These are phyloP conservation scores for Eremothecium sinecaudum DNA, from an alignment of 1,139 yeast species.

Conservation along the genomic window DNA sequence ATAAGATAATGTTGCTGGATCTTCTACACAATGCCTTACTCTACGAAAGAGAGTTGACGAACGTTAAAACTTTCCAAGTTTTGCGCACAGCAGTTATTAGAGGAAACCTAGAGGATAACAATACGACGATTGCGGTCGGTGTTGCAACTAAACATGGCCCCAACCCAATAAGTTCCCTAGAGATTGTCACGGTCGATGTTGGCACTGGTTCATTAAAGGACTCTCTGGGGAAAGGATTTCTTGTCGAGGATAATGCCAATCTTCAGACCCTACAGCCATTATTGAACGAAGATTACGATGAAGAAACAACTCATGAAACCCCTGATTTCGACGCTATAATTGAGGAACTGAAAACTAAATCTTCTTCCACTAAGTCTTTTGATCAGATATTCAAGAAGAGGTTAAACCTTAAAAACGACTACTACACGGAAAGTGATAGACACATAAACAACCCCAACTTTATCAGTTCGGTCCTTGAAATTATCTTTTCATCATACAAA, in stretches of 20 bases:
- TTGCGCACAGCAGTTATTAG: constrained; percentile 22
- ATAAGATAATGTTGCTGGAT: constrained; percentile 34
- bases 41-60: constrained; percentile 28
- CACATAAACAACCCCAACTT: constrained; percentile 51
- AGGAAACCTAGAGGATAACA: constrained; percentile 10
- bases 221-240: constrained; percentile 58
- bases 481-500: constrained; percentile 34
- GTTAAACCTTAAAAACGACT: constrained; percentile 32
- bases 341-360: constrained; percentile 16
- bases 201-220: constrained; percentile 67
- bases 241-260: constrained; percentile 11
- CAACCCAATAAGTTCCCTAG: constrained; percentile 27
- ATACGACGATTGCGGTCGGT: constrained; percentile 26
- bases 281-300: constrained; percentile 15
- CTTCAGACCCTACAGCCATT: constrained; percentile 21
- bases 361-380: constrained; percentile 16
- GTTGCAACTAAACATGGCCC: constrained; percentile 25
- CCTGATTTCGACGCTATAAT: constrained; percentile 24
- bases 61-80: constrained; percentile 28
- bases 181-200: constrained; percentile 44
- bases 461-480: constrained; percentile 39
- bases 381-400: constrained; percentile 29
- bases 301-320: constrained; percentile 12
- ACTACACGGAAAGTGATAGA: constrained; percentile 59
- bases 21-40: constrained; percentile 35